Evolutionary conservation across 116 monocot species (phyloP).

Genomic region (Dioscorea cayenensis): DNA sequence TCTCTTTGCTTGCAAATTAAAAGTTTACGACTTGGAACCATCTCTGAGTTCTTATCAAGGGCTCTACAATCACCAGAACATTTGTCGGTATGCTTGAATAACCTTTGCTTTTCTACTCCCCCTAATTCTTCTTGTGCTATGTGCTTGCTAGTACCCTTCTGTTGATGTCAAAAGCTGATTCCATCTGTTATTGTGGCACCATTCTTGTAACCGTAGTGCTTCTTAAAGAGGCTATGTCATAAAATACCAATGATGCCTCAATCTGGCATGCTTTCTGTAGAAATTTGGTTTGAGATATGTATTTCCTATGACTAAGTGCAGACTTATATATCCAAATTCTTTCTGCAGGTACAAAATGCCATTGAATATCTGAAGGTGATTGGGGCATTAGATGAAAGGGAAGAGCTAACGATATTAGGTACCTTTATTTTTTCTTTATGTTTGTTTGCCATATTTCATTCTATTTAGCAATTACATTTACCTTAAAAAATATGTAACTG

Average conservation of each 20-base stretch:
- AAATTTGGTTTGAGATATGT: too few relatives aligned
- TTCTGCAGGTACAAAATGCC: constrained; percentile 90
- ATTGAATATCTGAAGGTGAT: constrained; percentile 94
- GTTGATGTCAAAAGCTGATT: background rate
- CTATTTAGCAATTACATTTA: background rate
- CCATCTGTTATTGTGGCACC: too few relatives aligned
- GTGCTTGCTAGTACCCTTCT: background rate
- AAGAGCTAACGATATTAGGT: constrained; percentile 91
- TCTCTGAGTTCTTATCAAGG: constrained; percentile 89
- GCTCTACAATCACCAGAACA: constrained; percentile 89
- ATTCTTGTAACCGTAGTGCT: too few relatives aligned
- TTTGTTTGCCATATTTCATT: constrained; percentile 2
- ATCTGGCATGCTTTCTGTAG: too few relatives aligned
- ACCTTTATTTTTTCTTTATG: constrained; percentile 1
- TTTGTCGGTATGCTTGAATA: constrained; percentile 52
- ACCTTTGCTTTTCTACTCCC: background rate
- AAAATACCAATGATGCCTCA: too few relatives aligned
- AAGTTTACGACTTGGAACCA: constrained; percentile 83
- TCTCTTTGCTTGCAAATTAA: constrained; percentile 99
- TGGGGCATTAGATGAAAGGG: constrained; percentile 86
- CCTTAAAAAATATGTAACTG: background rate
- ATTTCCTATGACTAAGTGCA: too few relatives aligned
- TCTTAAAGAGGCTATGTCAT: too few relatives aligned
- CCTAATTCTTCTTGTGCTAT: background rate
- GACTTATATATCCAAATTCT: background rate